These are phyloP conservation scores for Debaryomyces fabryi DNA, from an alignment of 1,139 yeast species.

Conservation along the genomic window DNA sequence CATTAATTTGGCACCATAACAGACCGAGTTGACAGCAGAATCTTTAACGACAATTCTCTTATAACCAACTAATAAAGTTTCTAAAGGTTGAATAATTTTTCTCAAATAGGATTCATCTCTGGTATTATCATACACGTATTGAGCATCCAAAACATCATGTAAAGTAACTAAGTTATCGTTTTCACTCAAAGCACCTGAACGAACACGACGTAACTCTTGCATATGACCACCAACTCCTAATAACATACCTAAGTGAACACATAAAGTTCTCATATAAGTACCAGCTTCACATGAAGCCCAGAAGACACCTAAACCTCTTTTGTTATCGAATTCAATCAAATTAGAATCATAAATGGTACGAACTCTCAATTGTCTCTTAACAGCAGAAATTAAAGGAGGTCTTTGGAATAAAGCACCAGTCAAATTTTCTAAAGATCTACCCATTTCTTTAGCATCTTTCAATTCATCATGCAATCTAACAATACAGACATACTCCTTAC, in stretches of 20 bases:
- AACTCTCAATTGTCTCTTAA: conserved; percentile 97
- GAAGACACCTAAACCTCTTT: conserved; percentile 95
- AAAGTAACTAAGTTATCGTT: conserved; percentile 90
- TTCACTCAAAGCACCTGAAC: conserved; percentile 95
- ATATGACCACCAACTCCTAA: conserved; percentile 99
- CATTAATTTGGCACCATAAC: conserved; percentile 99
- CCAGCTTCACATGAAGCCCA: conserved; percentile 99
- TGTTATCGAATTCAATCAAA: conserved; percentile 92
- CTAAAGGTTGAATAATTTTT: conserved; percentile 93
- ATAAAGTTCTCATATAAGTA: conserved; percentile 97
- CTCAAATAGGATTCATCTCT: conserved; percentile 95
- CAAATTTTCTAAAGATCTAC: conserved; percentile 84
- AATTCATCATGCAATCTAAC: conserved; percentile 93
- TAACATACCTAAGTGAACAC: conserved; percentile 98
- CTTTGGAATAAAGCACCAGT: conserved; percentile 99
- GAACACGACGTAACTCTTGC: conserved; percentile 99
- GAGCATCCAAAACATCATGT: conserved; percentile 97
- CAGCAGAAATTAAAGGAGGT: conserved; percentile 98
- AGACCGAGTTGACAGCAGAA: conserved; percentile 96
- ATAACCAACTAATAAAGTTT: conserved; percentile 89
- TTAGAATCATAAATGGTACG: conserved; percentile 97
- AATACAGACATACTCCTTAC: conserved; percentile 98
- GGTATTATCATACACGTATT: conserved; percentile 95
- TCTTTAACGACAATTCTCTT: conserved; percentile 98
- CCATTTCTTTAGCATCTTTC: conserved; percentile 87